These are phyloP conservation scores for Dionaea muscipula DNA, from an alignment of 179 eudicot species.

Conservation along the genomic window DNA sequence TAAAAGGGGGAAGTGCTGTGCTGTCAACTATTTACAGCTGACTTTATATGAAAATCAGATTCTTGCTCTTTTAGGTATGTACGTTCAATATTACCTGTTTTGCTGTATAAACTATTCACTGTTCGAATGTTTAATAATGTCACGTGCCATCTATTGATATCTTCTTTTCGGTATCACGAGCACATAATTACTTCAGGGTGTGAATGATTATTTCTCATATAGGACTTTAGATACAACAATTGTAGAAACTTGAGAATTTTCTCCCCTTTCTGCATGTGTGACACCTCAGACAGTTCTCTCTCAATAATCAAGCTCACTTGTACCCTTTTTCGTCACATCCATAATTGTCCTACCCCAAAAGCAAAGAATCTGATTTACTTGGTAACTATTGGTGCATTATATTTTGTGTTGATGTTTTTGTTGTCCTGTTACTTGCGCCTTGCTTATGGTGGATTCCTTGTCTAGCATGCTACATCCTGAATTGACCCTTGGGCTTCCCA, in stretches of 20 bases:
- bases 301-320: background rate
- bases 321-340: no score
- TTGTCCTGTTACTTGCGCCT: no score
- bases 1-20: slow-evolving; percentile 66
- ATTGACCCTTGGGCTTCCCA: no score
- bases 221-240: background rate
- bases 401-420: no score
- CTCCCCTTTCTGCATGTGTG: background rate
- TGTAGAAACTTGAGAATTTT: background rate
- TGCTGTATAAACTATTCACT: background rate
- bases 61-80: slow-evolving; percentile 86
- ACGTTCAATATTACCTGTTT: background rate
- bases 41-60: slow-evolving; percentile 88
- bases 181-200: background rate
- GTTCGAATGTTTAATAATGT: background rate
- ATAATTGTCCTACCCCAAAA: no score
- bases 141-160: background rate
- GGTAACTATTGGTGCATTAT: no score
- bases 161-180: background rate
- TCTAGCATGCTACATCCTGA: no score
- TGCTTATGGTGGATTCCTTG: no score
- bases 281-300: background rate
- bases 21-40: slow-evolving; percentile 75
- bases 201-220: no score
- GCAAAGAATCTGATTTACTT: no score